These are phyloP conservation scores for Fusarium neocosmosporiellum DNA, from an alignment of 2,329 filamentous ascomycete species.

Conservation along the genomic window DNA sequence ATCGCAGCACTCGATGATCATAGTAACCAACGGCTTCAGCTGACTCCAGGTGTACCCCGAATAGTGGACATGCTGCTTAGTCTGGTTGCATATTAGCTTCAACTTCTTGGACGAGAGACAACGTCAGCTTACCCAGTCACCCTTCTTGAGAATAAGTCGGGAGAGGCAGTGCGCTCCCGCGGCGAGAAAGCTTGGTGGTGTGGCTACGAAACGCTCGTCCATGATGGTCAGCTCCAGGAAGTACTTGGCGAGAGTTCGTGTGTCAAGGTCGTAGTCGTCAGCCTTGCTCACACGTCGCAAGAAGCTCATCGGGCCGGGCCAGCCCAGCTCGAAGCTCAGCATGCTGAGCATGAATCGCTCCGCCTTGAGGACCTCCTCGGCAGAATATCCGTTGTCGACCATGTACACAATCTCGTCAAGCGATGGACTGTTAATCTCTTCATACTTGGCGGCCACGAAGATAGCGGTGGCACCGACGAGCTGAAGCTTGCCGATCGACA, in stretches of 20 bases:
- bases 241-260: constrained; percentile 95
- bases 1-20: constrained; percentile 90
- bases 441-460: constrained; percentile 96
- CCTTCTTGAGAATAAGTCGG: constrained; percentile 88
- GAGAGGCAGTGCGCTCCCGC: constrained; percentile 94
- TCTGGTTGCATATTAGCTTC: constrained; percentile 64
- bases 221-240: constrained; percentile 97
- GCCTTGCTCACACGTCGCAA: constrained; percentile 97
- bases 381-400: constrained; percentile 91
- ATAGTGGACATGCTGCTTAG: constrained; percentile 87
- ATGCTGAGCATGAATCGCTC: constrained; percentile 98
- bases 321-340: constrained; percentile 94
- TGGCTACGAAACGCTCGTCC: constrained; percentile 96
- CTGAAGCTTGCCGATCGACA: constrained; percentile 94
- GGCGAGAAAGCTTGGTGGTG: constrained; percentile 88
- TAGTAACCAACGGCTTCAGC: constrained; percentile 78
- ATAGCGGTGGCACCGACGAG: constrained; percentile 96
- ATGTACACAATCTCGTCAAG: constrained; percentile 97
- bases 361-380: constrained; percentile 94
- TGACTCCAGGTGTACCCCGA: constrained; percentile 93
- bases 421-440: constrained; percentile 98
- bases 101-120: not conserved
- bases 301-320: constrained; percentile 99
- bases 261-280: constrained; percentile 96
- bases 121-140: constrained; percentile 81